Base-by-base conservation (phyloP, 257 asterid genomes). In the Ballota nigra region DNA sequence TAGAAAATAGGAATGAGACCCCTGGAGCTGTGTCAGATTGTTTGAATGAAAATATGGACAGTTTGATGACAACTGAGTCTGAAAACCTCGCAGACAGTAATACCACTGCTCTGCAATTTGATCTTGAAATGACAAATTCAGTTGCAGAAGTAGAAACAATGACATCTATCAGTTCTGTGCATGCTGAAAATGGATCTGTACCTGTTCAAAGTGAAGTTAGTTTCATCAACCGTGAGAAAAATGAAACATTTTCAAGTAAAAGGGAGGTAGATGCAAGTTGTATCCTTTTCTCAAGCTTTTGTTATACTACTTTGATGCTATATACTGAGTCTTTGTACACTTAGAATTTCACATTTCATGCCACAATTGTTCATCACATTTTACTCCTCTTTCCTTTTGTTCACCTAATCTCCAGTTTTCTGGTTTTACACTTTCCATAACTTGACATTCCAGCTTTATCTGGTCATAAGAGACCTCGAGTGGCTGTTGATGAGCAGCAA, bases 381-480 rank as follows among this genome's bases (percentile, higher is more conserved):
- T 10, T n/a, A 53, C 52, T 66, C 69, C 31, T 70, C 34, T 59
- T 72, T 36, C 72, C 61, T 16, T 26, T 45, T 41, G 45, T 33
- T 56, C 29, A 23, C 79, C 23, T 28, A 40, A 63, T 79, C 41
- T 57, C 16, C 57, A 26, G 29, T 62, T 73, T 77, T 36, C 63
- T 75, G 51, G 69, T 84, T 67, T 33, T 68, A 68, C 75, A 55
- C 75, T 79, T 79, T 77, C 82, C 86, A 55, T 80, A 77, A 82
- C 83, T 72, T 78, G 65, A 76, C 62, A 67, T 71, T 31, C 66
- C 75, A 92, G 99, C 82, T 31, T 51, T 86, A 69, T 83, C 94
- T 66, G 96, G 94, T 77, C 86, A 47, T 66, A 90, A 95, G 95
- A 95, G 99, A 77, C 91, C 88, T 34, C 97, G 95, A 63, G 23